These are phyloP conservation scores for Craspedostauros australis DNA, from an alignment of 108 stramenopile species.

Conservation along the genomic window DNA sequence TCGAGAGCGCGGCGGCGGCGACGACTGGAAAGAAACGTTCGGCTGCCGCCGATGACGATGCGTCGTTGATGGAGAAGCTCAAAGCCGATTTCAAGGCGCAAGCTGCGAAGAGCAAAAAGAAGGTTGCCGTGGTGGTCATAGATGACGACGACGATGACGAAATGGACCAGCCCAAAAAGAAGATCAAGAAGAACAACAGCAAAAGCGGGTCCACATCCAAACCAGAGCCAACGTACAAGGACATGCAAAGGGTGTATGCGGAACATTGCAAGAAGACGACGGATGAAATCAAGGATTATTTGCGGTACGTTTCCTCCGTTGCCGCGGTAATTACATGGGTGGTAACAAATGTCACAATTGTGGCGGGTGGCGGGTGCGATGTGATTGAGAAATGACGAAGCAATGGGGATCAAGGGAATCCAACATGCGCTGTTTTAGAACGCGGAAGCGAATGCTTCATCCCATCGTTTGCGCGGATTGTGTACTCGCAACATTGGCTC, in stretches of 20 bases:
- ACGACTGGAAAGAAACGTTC: background rate
- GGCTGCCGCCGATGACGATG: slow-evolving; percentile 5
- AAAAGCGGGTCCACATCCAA: too few relatives aligned
- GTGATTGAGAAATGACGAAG: too few relatives aligned
- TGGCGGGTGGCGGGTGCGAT: too few relatives aligned
- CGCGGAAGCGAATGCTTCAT: too few relatives aligned
- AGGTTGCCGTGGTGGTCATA: slow-evolving; percentile 7
- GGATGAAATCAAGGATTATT: slow-evolving; percentile 58
- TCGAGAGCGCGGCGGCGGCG: slow-evolving; percentile 5
- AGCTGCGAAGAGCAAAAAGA: slow-evolving; percentile 7
- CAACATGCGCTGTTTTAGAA: too few relatives aligned
- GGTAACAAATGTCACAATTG: background rate
- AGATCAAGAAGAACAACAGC: slow-evolving; percentile 19
- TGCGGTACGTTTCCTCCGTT: slow-evolving; percentile 23
- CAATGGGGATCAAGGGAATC: too few relatives aligned
- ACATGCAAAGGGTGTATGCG: slow-evolving; percentile 20
- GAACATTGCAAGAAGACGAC: slow-evolving; percentile 36
- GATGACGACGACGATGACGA: slow-evolving; percentile 25
- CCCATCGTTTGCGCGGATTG: too few relatives aligned
- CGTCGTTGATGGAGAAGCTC: slow-evolving; percentile 11
- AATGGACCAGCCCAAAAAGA: slow-evolving; percentile 28
- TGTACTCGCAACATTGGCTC: background rate
- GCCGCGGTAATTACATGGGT: background rate
- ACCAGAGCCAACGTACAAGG: too few relatives aligned
- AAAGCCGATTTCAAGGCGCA: background rate